Evolutionary conservation across 2,329 filamentous ascomycete species (phyloP), one percentile per base, ranked within the genome.

Genomic region (Curvularia spicifera): DNA sequence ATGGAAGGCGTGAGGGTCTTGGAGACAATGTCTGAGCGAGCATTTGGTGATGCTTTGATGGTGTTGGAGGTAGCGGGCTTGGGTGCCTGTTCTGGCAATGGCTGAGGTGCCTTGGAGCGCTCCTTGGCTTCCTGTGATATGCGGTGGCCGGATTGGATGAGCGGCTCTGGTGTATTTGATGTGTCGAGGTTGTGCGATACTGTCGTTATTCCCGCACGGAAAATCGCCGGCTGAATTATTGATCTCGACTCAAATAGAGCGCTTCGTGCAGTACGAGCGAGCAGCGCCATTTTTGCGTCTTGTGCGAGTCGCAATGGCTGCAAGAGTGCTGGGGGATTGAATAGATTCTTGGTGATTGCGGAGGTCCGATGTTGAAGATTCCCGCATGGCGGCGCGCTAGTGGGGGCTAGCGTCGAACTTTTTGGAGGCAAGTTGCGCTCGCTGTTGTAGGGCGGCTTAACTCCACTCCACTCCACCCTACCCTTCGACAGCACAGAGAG

Each of bases 171-270:
- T 56, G 73, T 69, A 62, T 74, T 70, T 70, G 68, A 62, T 51
- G 74, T 62, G 63, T 77, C 71, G 74, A 77, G 73, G 29, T 71
- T 66, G 65, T 78, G 72, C 33, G 78, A 76, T 58, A 76, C 68
- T 24, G 79, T 82, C 12, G 77, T 80, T 51, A 82, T 72, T 71
- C 67, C 74, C 22, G 82, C 80, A 61, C 80, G 79, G 74, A 84
- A 79, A 71, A 83, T 82, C 18, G 80, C 77, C 9, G 83, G 82
- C 35, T 83, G 82, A 6, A 86, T 76, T 18, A 74, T 65, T n/a
- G 71, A 70, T 67, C 84, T 82, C 51, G 87, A 81, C 81, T 88
- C 87, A 77, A 87, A 75, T 46, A 87, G 78, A 77, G 86, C 88
- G 80, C 85, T 84, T 67, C 89, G 81, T 61, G 90, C 78, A 64